A percentile compares a stretch with the other conserved stretches of the same genome.
These are phyloP conservation scores for Russula foetens DNA, from an alignment of 768 basidiomycete species.

Conservation along the genomic window DNA sequence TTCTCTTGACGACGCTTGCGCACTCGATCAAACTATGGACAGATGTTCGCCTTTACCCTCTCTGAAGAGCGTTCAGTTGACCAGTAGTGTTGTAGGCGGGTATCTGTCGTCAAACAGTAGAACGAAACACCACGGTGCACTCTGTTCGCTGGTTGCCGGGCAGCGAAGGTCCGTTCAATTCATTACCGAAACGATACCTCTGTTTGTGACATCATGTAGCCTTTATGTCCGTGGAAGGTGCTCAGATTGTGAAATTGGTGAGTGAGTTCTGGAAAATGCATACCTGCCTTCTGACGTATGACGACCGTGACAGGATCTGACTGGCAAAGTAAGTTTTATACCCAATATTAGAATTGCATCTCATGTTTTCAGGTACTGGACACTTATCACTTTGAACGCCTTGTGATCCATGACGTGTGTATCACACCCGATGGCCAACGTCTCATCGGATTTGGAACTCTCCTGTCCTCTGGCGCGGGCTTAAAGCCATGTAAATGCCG, in stretches of 20 bases:
- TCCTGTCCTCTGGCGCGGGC: slow-evolving; percentile 54
- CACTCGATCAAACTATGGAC: slow-evolving; percentile 67
- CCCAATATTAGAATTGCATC: background rate
- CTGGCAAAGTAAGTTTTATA: slow-evolving; percentile 33
- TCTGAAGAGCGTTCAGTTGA: background rate
- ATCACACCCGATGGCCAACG: slow-evolving; percentile 57
- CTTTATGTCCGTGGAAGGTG: slow-evolving; percentile 65
- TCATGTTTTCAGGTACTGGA: slow-evolving; percentile 33
- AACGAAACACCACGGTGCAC: slow-evolving; percentile 46
- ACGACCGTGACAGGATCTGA: slow-evolving; percentile 48
- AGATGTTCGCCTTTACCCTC: slow-evolving; percentile 36
- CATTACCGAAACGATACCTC: background rate
- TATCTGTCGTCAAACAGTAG: slow-evolving; percentile 57
- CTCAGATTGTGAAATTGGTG: slow-evolving; percentile 52
- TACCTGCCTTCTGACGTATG: background rate
- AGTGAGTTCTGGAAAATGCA: slow-evolving; percentile 18
- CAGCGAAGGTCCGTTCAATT: slow-evolving; percentile 39
- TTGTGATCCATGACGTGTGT: slow-evolving; percentile 64
- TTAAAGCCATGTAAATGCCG: slow-evolving; percentile 65
- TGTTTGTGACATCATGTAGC: slow-evolving; percentile 28
- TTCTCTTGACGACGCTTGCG: slow-evolving; percentile 55
- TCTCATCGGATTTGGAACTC: slow-evolving; percentile 58
- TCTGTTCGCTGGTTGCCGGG: slow-evolving; percentile 61
- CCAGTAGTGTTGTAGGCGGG: slow-evolving; percentile 40
- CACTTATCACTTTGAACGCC: slow-evolving; percentile 47